Base-by-base conservation (phyloP, 2,329 filamentous ascomycete species). In the Curvularia spicifera region DNA sequence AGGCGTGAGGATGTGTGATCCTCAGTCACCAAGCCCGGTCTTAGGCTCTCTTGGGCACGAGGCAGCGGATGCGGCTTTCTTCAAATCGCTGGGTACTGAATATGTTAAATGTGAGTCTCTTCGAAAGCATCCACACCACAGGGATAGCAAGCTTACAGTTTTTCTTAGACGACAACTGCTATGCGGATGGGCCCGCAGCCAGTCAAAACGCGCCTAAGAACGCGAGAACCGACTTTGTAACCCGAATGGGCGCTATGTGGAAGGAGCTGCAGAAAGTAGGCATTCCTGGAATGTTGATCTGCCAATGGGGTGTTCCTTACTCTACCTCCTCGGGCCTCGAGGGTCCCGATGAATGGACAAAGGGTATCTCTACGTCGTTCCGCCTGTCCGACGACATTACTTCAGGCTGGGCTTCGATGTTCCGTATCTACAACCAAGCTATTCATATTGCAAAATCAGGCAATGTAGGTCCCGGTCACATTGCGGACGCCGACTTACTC, bases 341-440 rank as follows among this genome's bases (percentile, higher is more conserved):
- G 54, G 65, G 63, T 3, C 65, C 65, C 4, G 58, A 54, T 13
- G 48, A 60, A 8, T 67, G 61, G 65, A 65, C 65, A 3, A 63
- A 63, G 33, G 56, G 57, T 13, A 61, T 67, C 18, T 67, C 65
- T 24, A 66, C 65, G 1, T 67, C 65, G 0, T 67, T 67, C 48
- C 56, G 65, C 8, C 59, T 66, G 9, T 66, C 63, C 7, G 63
- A 66, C 12, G 63, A 65, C 10, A 67, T 65, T 28, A 51, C 59
- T 4, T 43, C 35, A 10, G 65, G 65, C 7, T 67, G 63, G 63
- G 35, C 45, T 4, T 63, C 56, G 20, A 54, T 65, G n/a, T 65
- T 50, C 33, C 61, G 65, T n/a, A 67, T 67, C 44, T 65, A 63
- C 47, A 67, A 65, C 53, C 65, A 67, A 50, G 65, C 63, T 22